A percentile compares a stretch with the other conserved stretches of the same genome.
These are phyloP conservation scores for Tricholoma bakamatsutake DNA, from an alignment of 768 basidiomycete species.

Conservation along the genomic window DNA sequence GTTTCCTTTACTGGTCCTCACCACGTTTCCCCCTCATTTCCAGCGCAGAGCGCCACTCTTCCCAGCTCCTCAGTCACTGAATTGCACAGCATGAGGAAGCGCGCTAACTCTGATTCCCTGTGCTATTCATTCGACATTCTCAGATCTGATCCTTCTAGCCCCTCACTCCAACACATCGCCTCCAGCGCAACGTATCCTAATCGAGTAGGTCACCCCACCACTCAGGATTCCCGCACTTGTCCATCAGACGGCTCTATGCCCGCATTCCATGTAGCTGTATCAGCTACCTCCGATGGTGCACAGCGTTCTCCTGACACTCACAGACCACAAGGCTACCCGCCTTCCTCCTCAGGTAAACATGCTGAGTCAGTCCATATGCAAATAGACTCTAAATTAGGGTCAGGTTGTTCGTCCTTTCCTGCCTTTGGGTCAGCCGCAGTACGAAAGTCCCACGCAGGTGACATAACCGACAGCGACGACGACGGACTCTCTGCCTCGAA, in stretches of 20 bases:
- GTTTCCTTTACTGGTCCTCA: background rate
- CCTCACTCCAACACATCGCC: constrained; percentile 38
- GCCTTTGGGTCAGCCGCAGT: constrained; percentile 9
- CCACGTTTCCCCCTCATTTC: background rate
- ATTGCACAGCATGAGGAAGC: background rate
- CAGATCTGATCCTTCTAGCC: constrained; percentile 33
- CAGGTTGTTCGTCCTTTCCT: constrained; percentile 17
- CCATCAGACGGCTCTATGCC: constrained; percentile 28
- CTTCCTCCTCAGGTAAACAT: background rate
- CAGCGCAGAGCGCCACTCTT: background rate
- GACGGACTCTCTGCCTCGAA: constrained; percentile 16
- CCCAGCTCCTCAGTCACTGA: background rate
- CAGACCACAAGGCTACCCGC: background rate
- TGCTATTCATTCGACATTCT: constrained; percentile 39
- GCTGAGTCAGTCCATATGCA: background rate
- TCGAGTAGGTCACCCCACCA: constrained; percentile 15
- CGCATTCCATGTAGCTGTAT: constrained; percentile 32
- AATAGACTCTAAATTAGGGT: background rate
- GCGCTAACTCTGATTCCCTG: constrained; percentile 7
- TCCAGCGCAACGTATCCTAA: constrained; percentile 35
- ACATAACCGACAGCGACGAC: constrained; percentile 18
- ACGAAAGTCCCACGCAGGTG: constrained; percentile 6
- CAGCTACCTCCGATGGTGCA: background rate
- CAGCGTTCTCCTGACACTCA: background rate
- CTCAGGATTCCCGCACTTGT: constrained; percentile 13